Conservation (phyloP, 768 basidiomycete species). For the Lentinula guzmanii region DNA sequence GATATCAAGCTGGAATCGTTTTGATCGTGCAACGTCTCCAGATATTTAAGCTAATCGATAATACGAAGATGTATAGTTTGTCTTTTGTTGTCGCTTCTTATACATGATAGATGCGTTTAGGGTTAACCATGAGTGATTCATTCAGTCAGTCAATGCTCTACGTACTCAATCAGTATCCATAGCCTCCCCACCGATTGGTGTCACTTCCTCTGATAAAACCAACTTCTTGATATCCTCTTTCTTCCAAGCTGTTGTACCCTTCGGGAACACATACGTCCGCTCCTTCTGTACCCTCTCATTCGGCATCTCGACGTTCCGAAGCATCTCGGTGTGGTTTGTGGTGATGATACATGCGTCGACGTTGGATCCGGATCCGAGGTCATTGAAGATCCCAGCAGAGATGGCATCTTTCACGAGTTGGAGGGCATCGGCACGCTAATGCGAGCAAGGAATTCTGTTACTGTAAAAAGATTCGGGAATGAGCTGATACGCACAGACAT, state of each 20-base stretch:
- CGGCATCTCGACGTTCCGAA: conserved; percentile 91
- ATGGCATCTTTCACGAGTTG: conserved; percentile 81
- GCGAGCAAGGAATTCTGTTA: neutral
- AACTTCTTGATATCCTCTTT: conserved; percentile 70
- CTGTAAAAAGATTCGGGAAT: neutral
- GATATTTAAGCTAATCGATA: neutral
- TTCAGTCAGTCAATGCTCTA: neutral
- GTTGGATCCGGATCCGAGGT: conserved; percentile 98
- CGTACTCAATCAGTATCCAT: conserved; percentile 54
- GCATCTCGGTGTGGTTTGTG: conserved; percentile 79
- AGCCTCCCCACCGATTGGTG: conserved; percentile 51
- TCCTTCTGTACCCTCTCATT: conserved; percentile 82
- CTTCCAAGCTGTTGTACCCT: conserved; percentile 88
- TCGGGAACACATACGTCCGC: conserved; percentile 62
- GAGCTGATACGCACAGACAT: conserved; percentile 55
- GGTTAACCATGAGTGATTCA: neutral
- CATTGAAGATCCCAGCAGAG: conserved; percentile 97
- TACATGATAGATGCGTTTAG: neutral
- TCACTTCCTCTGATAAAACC: conserved; percentile 67
- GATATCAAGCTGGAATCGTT: neutral
- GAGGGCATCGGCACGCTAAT: conserved; percentile 74
- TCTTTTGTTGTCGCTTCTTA: neutral
- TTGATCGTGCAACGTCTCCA: neutral
- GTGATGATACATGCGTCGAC: conserved; percentile 97
- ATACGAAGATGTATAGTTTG: neutral